Evolutionary conservation across 257 asterid species (phyloP), one percentile per base, ranked within the genome.

Genomic region (Craterostigma plantagineum): DNA sequence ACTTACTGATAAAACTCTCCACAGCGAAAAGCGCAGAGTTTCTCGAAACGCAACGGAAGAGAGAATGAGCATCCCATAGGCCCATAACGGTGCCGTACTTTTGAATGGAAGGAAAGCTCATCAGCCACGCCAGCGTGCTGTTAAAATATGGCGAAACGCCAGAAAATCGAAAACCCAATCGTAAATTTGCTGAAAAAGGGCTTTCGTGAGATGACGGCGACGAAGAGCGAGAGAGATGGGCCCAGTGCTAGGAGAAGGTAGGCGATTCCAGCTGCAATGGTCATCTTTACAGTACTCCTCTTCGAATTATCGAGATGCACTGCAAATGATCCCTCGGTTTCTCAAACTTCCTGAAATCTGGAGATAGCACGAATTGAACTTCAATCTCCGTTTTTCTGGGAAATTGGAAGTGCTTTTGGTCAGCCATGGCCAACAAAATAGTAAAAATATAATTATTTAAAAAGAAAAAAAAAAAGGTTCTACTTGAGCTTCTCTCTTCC

Each of bases 211-310:
- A 30, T 87, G 60, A 87, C 90, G 34, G 76, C 57, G 48, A 87
- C n/a, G n/a, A n/a, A n/a, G n/a, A 85, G 83, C 45, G 94, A 65
- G 62, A 85, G 81, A 30, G 91, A 75, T 14, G 96, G 92, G 11
- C 96, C 94, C 4, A 85, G 58, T 0, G 91, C 96, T 36, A 81
- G 12, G 65, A 77, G 62, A 34, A 67, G 72, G 59, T 85, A 85
- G 37, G 92, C 96, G 51, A 77, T 59, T 46, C 96, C 93, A 37
- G 96, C 92, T 27, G 80, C 92, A 40, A 85, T 73, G 41, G 94
- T 77, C 96, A 84, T 77, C 68, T 62, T 6, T 23, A 23, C 30
- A 23, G 30, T n/a, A n/a, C n/a, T 23, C 2, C 6, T n/a, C n/a
- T n/a, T n/a, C n/a, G n/a, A n/a, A n/a, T n/a, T n/a, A n/a, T n/a